Percentiles rank a stretch among this genome's conserved stretches.
Conservation (phyloP, 2,329 filamentous ascomycete genomes). For the Didymellaceae sp. region DNA sequence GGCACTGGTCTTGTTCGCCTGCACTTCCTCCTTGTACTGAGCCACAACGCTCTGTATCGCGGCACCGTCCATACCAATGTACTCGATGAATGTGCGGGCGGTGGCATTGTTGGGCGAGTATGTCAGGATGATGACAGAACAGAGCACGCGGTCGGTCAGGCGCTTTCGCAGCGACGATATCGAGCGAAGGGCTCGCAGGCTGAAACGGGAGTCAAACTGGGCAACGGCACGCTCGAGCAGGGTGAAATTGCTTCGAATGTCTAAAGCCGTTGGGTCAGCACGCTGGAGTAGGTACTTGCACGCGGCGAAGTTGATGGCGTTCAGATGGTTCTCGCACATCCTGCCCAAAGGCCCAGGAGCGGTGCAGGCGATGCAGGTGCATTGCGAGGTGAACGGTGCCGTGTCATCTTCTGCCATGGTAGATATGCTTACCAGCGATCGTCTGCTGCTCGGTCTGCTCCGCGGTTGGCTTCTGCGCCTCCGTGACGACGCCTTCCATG, state of each 20-base stretch:
- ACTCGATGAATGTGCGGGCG: constrained; percentile 73
- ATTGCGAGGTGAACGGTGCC: constrained; percentile 29
- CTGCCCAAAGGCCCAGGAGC: constrained; percentile 27
- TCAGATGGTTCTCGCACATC: constrained; percentile 40
- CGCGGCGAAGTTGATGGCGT: constrained; percentile 37
- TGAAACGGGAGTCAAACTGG: constrained; percentile 94
- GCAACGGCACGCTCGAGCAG: constrained; percentile 90
- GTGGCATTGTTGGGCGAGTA: constrained; percentile 72
- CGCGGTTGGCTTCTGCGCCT: constrained; percentile 50
- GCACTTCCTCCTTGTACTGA: constrained; percentile 70
- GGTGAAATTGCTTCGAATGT: constrained; percentile 93
- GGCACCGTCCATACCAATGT: constrained; percentile 71
- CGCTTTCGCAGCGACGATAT: constrained; percentile 96
- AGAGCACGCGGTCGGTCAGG: constrained; percentile 80
- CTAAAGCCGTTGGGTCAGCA: constrained; percentile 59
- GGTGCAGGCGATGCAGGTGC: constrained; percentile 32
- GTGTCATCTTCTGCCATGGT: constrained; percentile 10
- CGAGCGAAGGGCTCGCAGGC: constrained; percentile 89
- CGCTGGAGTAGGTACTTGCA: constrained; percentile 37
- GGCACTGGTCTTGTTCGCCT: constrained; percentile 63
- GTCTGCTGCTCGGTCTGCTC: constrained; percentile 51
- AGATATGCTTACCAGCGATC: constrained; percentile 44
- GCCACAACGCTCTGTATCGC: constrained; percentile 62
- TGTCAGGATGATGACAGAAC: constrained; percentile 80
- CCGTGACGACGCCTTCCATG: constrained; percentile 57